Base-by-base conservation (phyloP, 2,329 filamentous ascomycete genomes). In the Ceratocystis harringtonii region DNA sequence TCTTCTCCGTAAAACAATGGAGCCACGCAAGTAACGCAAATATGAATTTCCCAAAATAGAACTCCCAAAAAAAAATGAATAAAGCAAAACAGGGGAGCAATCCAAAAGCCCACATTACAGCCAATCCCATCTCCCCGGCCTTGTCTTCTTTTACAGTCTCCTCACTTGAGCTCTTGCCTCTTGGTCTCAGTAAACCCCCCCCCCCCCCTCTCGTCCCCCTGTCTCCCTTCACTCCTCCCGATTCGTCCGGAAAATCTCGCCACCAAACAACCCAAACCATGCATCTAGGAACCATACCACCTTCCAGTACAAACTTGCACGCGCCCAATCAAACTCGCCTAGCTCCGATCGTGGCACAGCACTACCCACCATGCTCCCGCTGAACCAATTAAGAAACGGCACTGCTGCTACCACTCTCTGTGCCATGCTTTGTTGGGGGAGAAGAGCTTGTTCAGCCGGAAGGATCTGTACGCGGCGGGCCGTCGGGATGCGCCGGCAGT, bases 261-360 rank as follows among this genome's bases (percentile, higher is more conserved):
- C 79, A 52, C 79, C 78, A 71, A 86, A 86, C 48, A 85, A 75
- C 3, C 78, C 76, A 70, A 85, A 84, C 64, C 78, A 79, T 19
- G 77, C 75, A 70, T 86, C 84, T 28, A 87, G 75, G 76, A 79
- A 84, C 76, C 81, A 87, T 70, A 87, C 82, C 55, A 86, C 71
- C 73, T 82, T 83, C 84, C 84, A 87, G 75, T 87, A 87, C 68
- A 87, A 74, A 68, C 83, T 86, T 10, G 84, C 84, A 58, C 77
- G 77, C 52, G 83, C 82, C 78, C 85, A 88, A 74, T 96, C 92
- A 70, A 96, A 92, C 52, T 84, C 84, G 66, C 89, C 89, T 55
- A 81, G 78, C 64, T 90, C 87, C 64, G 81, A 86, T 52, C 87
- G 80, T 6, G 89, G 89, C 48, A 92, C 84, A 72, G 87, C 81